Conservation (phyloP, 768 basidiomycete genomes). For the Tremella mesenterica region DNA sequence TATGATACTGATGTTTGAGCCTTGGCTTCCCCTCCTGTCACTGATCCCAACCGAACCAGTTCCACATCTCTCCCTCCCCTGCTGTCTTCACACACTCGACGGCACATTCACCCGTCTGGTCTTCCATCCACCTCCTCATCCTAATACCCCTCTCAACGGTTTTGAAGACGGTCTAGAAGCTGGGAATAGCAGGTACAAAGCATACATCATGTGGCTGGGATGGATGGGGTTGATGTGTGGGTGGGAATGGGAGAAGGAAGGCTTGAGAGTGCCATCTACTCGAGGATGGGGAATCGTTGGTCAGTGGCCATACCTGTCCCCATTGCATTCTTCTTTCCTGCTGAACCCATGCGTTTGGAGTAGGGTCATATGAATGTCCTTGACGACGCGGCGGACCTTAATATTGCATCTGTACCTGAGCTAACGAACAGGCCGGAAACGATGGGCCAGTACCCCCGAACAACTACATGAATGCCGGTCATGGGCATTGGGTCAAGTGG, state of each 20-base stretch:
- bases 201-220: constrained; percentile 81
- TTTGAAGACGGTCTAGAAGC: constrained; percentile 46
- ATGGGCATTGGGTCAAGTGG: constrained; percentile 54
- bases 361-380: background rate
- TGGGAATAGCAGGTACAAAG: constrained; percentile 60
- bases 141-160: constrained; percentile 33
- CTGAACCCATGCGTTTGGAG: background rate
- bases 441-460: constrained; percentile 31
- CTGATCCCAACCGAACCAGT: constrained; percentile 31
- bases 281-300: constrained; percentile 87
- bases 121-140: constrained; percentile 30
- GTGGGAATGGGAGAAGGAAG: constrained; percentile 80
- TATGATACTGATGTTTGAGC: constrained; percentile 40
- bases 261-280: constrained; percentile 81
- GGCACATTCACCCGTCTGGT: constrained; percentile 56
- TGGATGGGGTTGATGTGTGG: constrained; percentile 63
- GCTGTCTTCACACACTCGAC: constrained; percentile 58
- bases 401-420: too few relatives aligned
- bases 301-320: constrained; percentile 45
- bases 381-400: too few relatives aligned
- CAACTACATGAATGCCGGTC: constrained; percentile 40
- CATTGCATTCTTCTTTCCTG: too few relatives aligned
- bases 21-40: constrained; percentile 83
- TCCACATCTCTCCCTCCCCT: constrained; percentile 59
- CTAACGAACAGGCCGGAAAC: constrained; percentile 39